phyloP scores from a whole-genome alignment of 78 protist genomes.

The Carpediemonas membranifera region DNA sequence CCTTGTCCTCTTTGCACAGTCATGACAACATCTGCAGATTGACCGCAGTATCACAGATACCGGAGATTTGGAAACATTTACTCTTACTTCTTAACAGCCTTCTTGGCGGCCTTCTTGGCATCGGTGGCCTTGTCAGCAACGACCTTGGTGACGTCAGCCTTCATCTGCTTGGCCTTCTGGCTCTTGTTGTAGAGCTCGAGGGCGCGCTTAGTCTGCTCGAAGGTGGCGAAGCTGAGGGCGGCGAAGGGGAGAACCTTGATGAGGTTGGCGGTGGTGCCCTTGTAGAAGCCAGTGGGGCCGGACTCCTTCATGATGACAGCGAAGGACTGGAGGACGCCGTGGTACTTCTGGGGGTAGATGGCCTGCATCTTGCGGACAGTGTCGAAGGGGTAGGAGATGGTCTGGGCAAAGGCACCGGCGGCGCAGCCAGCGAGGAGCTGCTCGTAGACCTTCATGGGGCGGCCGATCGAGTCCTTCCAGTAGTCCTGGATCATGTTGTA shows the following conservation, averaged over 20 bases:
- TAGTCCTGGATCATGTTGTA: neutral
- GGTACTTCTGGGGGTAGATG: neutral
- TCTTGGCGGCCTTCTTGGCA: too few relatives aligned
- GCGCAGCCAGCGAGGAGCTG: neutral
- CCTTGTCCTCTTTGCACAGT: too few relatives aligned
- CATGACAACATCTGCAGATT: too few relatives aligned
- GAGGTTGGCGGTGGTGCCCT: neutral
- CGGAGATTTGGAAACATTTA: too few relatives aligned
- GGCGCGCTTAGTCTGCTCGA: constrained; percentile 1
- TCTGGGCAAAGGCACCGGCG: constrained; percentile 17
- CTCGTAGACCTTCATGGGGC: neutral
- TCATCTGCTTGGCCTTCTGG: neutral
- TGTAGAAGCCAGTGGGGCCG: neutral
- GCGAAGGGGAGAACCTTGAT: constrained; percentile 6
- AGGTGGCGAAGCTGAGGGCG: constrained; percentile 11
- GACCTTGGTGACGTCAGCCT: neutral
- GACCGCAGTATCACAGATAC: too few relatives aligned
- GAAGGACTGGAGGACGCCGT: neutral
- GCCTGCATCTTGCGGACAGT: neutral
- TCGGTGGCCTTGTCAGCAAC: too few relatives aligned
- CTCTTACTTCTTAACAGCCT: too few relatives aligned
- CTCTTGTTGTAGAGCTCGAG: neutral
- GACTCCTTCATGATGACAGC: neutral
- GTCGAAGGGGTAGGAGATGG: constrained; percentile 13
- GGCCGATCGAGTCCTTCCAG: neutral